Base-by-base conservation (phyloP, 2,329 filamentous ascomycete genomes). In the Dactylellina cionopaga region DNA sequence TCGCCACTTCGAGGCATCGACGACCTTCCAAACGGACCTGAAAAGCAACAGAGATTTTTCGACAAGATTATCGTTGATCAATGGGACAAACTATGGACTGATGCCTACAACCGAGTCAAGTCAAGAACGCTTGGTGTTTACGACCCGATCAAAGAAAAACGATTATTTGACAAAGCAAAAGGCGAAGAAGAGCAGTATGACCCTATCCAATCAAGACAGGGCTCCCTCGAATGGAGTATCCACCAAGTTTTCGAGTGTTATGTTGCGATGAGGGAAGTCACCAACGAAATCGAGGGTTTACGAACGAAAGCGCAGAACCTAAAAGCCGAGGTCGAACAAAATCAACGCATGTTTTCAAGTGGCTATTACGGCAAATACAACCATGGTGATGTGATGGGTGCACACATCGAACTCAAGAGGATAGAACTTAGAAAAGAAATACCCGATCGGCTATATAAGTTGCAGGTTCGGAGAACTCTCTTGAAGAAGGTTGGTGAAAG, bases 201-300 rank as follows among this genome's bases (percentile, higher is more conserved):
- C n/a, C 47, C 65, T 13, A n/a, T 19, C n/a, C 22, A 43, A n/a
- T 17, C 37, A 17, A 37, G 17, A 1, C 25, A 37, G 5, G 65
- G 56, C n/a, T 55, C 65, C 0, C 13, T 70, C n/a, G 25, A 62
- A 31, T 70, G 56, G 55, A 55, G 22, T 15, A 39, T 46, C 22
- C 39, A 70, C 17, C 65, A 70, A 24, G 47, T 70, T 3, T 62
- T 70, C 37, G 65, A 70, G 15, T 62, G 65, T 41, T 70, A 70
- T 25, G 19, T 46, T 1, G 37, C 19, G 7, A 39, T 70, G 25
- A 35, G 35, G 5, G 19, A 55, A 15, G 17, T 43, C 5, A 11
- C 24, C 15, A 19, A 35, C 5, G 55, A 62, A 9, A 41, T 62
- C 10, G 41, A 51, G 11, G 31, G 24, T 3, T 25, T 27, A 17